Evolutionary conservation across 2,329 filamentous ascomycete species (phyloP).

Genomic region (Xylaria sp.): DNA sequence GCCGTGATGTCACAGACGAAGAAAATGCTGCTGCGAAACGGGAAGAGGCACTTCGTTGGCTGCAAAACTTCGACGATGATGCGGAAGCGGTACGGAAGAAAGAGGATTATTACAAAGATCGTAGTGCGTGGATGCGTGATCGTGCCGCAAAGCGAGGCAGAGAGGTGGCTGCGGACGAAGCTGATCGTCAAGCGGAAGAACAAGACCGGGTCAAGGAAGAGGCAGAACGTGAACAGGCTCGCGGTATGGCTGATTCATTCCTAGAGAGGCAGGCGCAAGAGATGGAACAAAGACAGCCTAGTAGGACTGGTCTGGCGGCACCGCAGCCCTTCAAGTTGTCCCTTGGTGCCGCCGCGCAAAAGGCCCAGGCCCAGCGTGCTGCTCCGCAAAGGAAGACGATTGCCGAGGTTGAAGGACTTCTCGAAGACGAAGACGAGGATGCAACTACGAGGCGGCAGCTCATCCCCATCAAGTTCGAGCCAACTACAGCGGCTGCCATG

Average conservation of each 20-base stretch:
- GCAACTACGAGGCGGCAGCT: constrained; percentile 76
- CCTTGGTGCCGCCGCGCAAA: constrained; percentile 87
- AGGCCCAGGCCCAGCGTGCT: constrained; percentile 65
- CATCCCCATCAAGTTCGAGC: constrained; percentile 84
- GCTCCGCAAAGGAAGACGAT: constrained; percentile 78
- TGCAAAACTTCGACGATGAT: constrained; percentile 90
- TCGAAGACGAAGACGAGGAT: constrained; percentile 94
- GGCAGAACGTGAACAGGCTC: constrained; percentile 79
- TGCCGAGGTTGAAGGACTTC: constrained; percentile 90
- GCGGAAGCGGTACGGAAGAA: constrained; percentile 76
- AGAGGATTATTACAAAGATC: constrained; percentile 88
- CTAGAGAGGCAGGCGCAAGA: constrained; percentile 85
- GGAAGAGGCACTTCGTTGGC: constrained; percentile 74
- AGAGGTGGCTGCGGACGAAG: constrained; percentile 82
- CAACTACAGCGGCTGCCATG: constrained; percentile 72
- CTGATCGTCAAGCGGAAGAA: constrained; percentile 81
- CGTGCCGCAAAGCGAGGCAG: constrained; percentile 76
- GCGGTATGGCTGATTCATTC: constrained; percentile 90
- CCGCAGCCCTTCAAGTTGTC: constrained; percentile 92
- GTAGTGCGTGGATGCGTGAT: constrained; percentile 84
- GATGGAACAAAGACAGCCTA: constrained; percentile 63
- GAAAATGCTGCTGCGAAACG: constrained; percentile 71
- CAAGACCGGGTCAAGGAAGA: constrained; percentile 76
- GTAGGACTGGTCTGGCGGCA: constrained; percentile 55
- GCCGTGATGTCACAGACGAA: constrained; percentile 80